A percentile compares a stretch with the other conserved stretches of the same genome.
phyloP scores from a whole-genome alignment of 2,329 filamentous ascomycete species.

The Verticillium klebahnii region DNA sequence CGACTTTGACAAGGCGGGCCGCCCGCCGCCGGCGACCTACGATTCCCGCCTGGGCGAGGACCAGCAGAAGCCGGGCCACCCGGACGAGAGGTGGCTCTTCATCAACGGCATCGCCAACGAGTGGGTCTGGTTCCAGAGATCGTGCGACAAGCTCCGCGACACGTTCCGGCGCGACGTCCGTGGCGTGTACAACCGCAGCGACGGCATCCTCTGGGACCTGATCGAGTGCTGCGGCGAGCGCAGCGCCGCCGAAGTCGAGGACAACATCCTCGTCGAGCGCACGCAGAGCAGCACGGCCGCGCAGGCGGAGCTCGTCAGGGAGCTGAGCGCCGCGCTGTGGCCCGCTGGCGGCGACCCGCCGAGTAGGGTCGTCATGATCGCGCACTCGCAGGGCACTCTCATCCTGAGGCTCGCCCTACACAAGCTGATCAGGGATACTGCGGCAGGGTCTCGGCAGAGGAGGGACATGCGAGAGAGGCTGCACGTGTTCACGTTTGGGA shows the following conservation, averaged over 20 bases:
- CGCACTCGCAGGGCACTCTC: constrained; percentile 8
- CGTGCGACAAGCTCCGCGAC: constrained; percentile 7
- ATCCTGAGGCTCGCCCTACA: constrained; percentile 5
- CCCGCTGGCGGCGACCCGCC: not conserved
- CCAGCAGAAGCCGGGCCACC: not conserved
- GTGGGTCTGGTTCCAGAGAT: not conserved
- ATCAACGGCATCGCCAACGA: constrained; percentile 4
- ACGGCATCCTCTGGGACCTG: constrained; percentile 12
- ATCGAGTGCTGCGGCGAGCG: constrained; percentile 8
- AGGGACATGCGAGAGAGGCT: not conserved
- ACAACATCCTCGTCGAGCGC: constrained; percentile 4
- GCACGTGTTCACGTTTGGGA: constrained; percentile 4
- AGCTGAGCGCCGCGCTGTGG: constrained; percentile 1
- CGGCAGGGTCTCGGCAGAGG: not conserved
- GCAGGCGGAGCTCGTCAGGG: constrained; percentile 2
- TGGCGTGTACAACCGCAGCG: constrained; percentile 11
- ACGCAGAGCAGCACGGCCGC: constrained; percentile 2
- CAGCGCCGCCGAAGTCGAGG: not conserved
- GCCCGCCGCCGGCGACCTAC: not conserved
- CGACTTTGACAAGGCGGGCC: not conserved
- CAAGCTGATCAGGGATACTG: not conserved
- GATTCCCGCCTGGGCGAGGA: not conserved
- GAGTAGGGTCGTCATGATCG: constrained; percentile 6
- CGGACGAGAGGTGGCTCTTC: constrained; percentile 1
- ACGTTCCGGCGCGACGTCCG: constrained; percentile 7